phyloP scores from a whole-genome alignment of 2,329 filamentous ascomycete species.

The Truncatella angustata region DNA sequence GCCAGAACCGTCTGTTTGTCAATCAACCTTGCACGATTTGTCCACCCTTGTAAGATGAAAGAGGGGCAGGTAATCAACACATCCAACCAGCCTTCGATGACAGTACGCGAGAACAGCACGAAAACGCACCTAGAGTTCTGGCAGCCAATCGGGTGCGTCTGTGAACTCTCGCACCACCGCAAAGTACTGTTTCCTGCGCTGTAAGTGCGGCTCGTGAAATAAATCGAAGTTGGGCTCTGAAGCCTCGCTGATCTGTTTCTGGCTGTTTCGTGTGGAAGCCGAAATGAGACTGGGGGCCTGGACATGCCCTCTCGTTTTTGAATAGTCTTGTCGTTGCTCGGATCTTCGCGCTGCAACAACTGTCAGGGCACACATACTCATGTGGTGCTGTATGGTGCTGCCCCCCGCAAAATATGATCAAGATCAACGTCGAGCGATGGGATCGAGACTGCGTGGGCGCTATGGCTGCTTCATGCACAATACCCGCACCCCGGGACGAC shows the following conservation, averaged over 20 bases:
- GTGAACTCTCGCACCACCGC: slow-evolving; percentile 5
- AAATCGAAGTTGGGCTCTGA: not conserved
- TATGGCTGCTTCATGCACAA: slow-evolving; percentile 5
- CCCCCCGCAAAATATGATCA: slow-evolving; percentile 4
- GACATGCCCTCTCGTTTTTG: slow-evolving; percentile 5
- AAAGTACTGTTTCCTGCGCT: slow-evolving; percentile 8
- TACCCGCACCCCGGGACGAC: slow-evolving; percentile 1
- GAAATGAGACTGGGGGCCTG: not conserved
- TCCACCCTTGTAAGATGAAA: not conserved
- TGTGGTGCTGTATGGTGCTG: too few species aligned
- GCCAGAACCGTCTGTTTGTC: not conserved
- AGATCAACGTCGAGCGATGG: slow-evolving; percentile 3
- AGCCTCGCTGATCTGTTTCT: not conserved
- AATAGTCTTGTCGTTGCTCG: not conserved
- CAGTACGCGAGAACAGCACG: slow-evolving; percentile 4
- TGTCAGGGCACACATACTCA: slow-evolving; percentile 3
- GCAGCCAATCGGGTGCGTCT: slow-evolving; percentile 6
- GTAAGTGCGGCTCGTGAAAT: slow-evolving; percentile 9
- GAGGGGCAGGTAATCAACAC: not conserved
- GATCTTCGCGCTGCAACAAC: not conserved
- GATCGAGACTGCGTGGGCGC: not conserved
- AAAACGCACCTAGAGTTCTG: slow-evolving; percentile 5
- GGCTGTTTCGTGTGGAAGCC: slow-evolving; percentile 6
- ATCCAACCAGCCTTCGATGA: not conserved
- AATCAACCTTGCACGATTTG: not conserved